Evolutionary conservation across 306 rosid genomes (phyloP), one percentile per base, ranked within the genome.

Genomic region (Lithocarpus polystachyus): DNA sequence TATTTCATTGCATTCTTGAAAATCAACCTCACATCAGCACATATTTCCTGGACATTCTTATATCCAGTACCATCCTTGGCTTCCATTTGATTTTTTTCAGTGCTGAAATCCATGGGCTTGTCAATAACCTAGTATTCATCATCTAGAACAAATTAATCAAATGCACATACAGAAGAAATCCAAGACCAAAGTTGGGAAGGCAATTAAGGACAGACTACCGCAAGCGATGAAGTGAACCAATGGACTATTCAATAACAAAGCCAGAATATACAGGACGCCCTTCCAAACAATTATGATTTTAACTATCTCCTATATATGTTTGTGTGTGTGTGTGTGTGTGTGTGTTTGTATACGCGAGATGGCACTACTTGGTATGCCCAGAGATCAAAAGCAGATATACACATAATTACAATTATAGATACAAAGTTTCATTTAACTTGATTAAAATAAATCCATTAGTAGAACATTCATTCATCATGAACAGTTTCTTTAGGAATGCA

Each of bases 31-130:
- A 92, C 95, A 82, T 94, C 97, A 56, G 89, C 75, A 85, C 91
- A 91, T 68, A 91, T 84, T 60, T 92, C 97, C 53, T 93, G 84
- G 35, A 94, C 90, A 72, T 94, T 87, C 86, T 88, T 94, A 84
- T 94, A 94, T 72, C 93, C 95, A 70, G 97, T 88, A 71, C 95
- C 95, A 83, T 92, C 97, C 77, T 88, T 89, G 61, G 90, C 89
- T 68, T 92, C 97, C 94, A 92, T 92, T 83, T 92, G 99, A 81
- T 94, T 94, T 83, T 89, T 92, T 55, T 92, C 88, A 5, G 99
- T 92, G 74, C 90, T 82, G 77, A 94, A 92, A 86, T 94, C 99
- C 99, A 94, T 94, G 74, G 99, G 97, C 86, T 92, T 94, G 88
- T 94, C 95, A 84, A 94, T 94, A 69, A 92, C 91, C 98, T 94